Evolutionary conservation across 1,139 yeast genomes (phyloP).

Genomic region (Taphrina deformans): DNA sequence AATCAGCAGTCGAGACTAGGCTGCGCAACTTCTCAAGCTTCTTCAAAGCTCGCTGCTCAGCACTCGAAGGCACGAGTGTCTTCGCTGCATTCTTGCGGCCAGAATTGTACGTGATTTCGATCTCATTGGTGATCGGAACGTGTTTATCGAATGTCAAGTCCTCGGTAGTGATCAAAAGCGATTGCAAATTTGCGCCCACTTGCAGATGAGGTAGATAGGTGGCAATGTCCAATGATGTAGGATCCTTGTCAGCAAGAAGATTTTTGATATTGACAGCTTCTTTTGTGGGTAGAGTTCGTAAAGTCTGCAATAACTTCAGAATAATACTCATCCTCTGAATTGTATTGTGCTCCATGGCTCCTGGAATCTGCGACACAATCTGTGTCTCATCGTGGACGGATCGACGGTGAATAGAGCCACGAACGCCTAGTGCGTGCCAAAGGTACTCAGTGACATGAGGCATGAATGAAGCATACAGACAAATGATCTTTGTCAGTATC

Average conservation of each 20-base stretch:
- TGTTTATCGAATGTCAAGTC: neutral
- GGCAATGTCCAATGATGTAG: neutral
- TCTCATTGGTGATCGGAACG: neutral
- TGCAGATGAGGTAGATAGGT: neutral
- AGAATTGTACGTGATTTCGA: neutral
- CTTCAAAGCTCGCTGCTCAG: neutral
- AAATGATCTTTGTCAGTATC: constrained; percentile 77
- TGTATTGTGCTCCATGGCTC: neutral
- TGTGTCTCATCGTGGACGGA: neutral
- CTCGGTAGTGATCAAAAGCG: neutral
- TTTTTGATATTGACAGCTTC: neutral
- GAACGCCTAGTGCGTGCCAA: constrained; percentile 78
- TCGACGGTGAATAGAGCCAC: neutral
- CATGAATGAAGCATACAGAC: constrained; percentile 95
- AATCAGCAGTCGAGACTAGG: neutral
- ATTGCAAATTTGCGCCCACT: neutral
- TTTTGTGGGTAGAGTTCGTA: neutral
- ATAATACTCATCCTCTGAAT: neutral
- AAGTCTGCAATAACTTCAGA: neutral
- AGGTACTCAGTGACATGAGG: constrained; percentile 94
- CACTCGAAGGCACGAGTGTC: neutral
- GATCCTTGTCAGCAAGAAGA: neutral
- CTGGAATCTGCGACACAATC: neutral
- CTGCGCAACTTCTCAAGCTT: neutral
- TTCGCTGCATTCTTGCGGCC: neutral